Base-by-base conservation (phyloP, 176 grass and related monocot genomes). In the Musa acuminata region DNA sequence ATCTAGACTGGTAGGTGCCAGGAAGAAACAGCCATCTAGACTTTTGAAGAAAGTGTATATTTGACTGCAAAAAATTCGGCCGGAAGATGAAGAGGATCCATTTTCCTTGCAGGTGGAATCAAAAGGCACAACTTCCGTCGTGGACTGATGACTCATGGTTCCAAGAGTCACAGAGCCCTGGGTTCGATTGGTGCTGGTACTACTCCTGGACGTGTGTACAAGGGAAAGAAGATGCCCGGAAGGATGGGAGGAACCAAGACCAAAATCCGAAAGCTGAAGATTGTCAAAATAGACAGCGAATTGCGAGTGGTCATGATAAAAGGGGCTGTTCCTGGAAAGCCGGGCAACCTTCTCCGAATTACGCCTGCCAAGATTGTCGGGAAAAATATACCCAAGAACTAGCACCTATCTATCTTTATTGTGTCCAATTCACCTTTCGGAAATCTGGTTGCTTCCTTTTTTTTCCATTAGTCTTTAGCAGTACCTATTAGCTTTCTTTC, bases 201-300 rank as follows among this genome's bases (percentile, higher is more conserved):
- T 0, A 99, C 95, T 5, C 95, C 90, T 0, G 95, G 95, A 19
- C 80, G 88, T 0, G 95, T 99, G 12, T 99, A 94, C 86, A 81
- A 81, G 77, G 95, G 95, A 25, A 99, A 94, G 54, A 99, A 99
- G 78, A 99, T 99, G 90, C 88, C 90, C 6, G 95, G 95, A 48
- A 87, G 95, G 83, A 87, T 98, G 95, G 90, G 90, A 13, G 88
- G 88, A 54, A 88, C 78, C 29, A 94, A 86, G 79, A 94, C 84
- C 64, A 99, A 99, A 77, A 89, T 94, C 77, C 57, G 95, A 64
- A 99, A 99, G 84, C 84, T 98, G 53, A 86, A 90, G 59, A 75
- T 94, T 2, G 84, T 99, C 75, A 94, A 91, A 80, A 87, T 99
- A 4, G 95, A 99, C 74, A 89, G 78, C 13, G 82, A 99, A 51